Base-by-base conservation (phyloP, 2,329 filamentous ascomycete species). In the Berkeleyomyces basicola region DNA sequence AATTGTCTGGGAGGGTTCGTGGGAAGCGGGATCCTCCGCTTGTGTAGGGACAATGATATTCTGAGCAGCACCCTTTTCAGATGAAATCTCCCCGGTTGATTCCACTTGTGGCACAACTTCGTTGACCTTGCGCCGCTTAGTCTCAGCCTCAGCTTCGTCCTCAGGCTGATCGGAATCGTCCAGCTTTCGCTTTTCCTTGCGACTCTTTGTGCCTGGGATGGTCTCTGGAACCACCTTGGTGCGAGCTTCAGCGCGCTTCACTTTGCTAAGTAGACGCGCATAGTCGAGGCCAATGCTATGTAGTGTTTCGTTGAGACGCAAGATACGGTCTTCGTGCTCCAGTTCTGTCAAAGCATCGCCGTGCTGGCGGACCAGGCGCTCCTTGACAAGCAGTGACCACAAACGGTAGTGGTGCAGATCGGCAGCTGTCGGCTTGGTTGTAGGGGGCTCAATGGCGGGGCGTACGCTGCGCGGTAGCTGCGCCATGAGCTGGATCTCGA, bases 301-400 rank as follows among this genome's bases (percentile, higher is more conserved):
- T 31, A 90, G 74, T 0, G 85, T 86, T 67, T 86, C 80, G 59
- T 88, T 81, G 3, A 95, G 76, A 75, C 86, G 89, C 63, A 87
- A 80, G 6, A 87, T 81, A 43, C 87, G 79, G 71, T 92, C 87
- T 0, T 74, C 71, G 4, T 76, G 75, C 62, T 89, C 86, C 47
- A 92, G 74, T 71, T 91, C 85, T 44, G 81, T 79, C 10, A 95
- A 77, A 2, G 81, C 73, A 67, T 91, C 85, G 63, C 79, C 80
- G 69, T 93, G 92, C 68, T 90, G 86, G 53, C 81, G 79, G 70
- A 88, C 90, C 3, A 95, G 76, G 43, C 89, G 77, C 68, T 88
- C 81, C 74, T 93, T 93, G n/a, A 86, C 82, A 49, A 88, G 76
- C 33, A 92, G 72, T 39, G 84, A 77, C 87, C 87, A 95, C 53